These are phyloP conservation scores for Sarcodon aspratus DNA, from an alignment of 768 basidiomycete genomes.

Conservation along the genomic window DNA sequence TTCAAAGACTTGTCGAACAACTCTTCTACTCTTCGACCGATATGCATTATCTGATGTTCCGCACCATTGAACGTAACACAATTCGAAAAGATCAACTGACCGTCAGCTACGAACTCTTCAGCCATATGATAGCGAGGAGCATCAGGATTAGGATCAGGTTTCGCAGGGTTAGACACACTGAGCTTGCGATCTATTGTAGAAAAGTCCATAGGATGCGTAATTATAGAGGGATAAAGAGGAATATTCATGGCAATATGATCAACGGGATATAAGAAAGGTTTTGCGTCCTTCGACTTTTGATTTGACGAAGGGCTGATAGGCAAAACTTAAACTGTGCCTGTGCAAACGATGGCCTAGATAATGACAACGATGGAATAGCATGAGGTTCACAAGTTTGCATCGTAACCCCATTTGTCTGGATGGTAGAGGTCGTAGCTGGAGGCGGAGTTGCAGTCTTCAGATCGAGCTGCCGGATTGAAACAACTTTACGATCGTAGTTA, in stretches of 20 bases:
- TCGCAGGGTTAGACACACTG: slow-evolving; percentile 61
- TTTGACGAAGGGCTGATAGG: slow-evolving; percentile 58
- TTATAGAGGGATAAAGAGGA: slow-evolving; percentile 80
- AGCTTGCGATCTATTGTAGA: slow-evolving; percentile 88
- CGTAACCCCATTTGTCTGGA: neutral
- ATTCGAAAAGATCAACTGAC: slow-evolving; percentile 83
- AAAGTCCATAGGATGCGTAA: slow-evolving; percentile 92
- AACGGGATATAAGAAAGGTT: slow-evolving; percentile 78
- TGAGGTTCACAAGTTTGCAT: neutral
- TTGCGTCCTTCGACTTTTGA: slow-evolving; percentile 83
- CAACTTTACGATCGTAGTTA: too few relatives aligned
- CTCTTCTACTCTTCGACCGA: slow-evolving; percentile 74
- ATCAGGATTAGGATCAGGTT: slow-evolving; percentile 55
- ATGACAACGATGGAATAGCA: slow-evolving; percentile 4
- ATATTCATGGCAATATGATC: slow-evolving; percentile 75
- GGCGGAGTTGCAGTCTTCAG: slow-evolving; percentile 69
- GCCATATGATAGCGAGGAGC: slow-evolving; percentile 71
- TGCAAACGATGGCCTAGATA: slow-evolving; percentile 29
- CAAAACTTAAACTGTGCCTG: slow-evolving; percentile 71
- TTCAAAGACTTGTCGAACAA: slow-evolving; percentile 84
- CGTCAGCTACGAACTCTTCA: slow-evolving; percentile 77
- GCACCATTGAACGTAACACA: slow-evolving; percentile 88
- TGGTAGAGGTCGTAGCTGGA: slow-evolving; percentile 37
- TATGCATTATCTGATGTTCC: slow-evolving; percentile 67
- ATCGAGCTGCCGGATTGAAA: neutral